Evolutionary conservation across 2,329 filamentous ascomycete genomes (phyloP).

Genomic region (Fusarium sacchari): DNA sequence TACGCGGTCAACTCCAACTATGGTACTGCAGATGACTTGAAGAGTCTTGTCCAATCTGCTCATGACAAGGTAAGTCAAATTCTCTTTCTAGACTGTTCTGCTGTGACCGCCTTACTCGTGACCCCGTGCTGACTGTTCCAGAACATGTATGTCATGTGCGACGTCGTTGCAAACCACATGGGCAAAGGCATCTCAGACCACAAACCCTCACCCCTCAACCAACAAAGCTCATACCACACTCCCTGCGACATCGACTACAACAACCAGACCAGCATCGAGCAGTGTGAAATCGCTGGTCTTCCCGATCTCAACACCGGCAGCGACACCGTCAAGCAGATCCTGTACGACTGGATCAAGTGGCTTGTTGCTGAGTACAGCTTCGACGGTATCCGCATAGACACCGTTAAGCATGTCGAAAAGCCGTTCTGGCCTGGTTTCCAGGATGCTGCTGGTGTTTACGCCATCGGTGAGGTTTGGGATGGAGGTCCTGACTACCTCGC

Average conservation of each 20-base stretch:
- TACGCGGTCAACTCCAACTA: slow-evolving; percentile 29
- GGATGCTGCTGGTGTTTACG: slow-evolving; percentile 65
- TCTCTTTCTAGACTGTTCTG: accelerated
- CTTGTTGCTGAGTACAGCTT: slow-evolving; percentile 70
- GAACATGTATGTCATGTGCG: slow-evolving; percentile 66
- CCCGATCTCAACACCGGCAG: slow-evolving; percentile 70
- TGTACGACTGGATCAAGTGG: slow-evolving; percentile 67
- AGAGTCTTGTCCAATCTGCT: slow-evolving; percentile 22
- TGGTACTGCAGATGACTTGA: slow-evolving; percentile 19
- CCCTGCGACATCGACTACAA: slow-evolving; percentile 21
- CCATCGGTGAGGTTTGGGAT: slow-evolving; percentile 69
- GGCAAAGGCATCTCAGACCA: slow-evolving; percentile 58
- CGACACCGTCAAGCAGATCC: slow-evolving; percentile 58
- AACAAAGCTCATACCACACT: slow-evolving; percentile 43
- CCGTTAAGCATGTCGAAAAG: slow-evolving; percentile 69
- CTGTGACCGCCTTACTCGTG: neutral
- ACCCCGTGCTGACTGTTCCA: neutral
- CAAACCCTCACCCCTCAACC: slow-evolving; percentile 58
- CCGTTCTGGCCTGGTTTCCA: slow-evolving; percentile 67
- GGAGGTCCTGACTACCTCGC: slow-evolving; percentile 62
- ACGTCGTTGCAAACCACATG: slow-evolving; percentile 69
- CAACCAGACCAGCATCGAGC: slow-evolving; percentile 24
- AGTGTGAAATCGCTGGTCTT: slow-evolving; percentile 49
- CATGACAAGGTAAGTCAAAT: slow-evolving; percentile 20
- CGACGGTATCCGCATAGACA: slow-evolving; percentile 70